phyloP scores from a whole-genome alignment of 768 basidiomycete genomes.

The Favolaschia claudopus region DNA sequence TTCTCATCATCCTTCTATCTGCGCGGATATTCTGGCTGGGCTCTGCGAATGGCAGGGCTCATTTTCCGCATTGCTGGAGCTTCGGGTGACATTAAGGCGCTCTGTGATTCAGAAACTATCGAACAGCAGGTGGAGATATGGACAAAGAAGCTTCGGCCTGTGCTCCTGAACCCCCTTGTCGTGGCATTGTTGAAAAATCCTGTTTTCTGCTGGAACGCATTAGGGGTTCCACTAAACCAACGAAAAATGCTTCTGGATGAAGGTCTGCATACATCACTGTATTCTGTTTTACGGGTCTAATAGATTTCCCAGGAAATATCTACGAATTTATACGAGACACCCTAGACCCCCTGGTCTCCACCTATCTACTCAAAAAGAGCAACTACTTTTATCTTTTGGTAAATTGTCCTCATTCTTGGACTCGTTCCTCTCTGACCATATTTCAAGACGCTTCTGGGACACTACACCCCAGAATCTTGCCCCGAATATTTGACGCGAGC shows the following conservation, averaged over 20 bases:
- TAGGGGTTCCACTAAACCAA: conserved; percentile 80
- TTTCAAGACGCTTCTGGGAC: conserved; percentile 54
- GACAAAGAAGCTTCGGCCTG: conserved; percentile 63
- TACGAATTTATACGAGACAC: conserved; percentile 63
- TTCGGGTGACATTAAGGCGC: conserved; percentile 56
- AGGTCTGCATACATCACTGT: conserved; percentile 33
- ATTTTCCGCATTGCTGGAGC: conserved; percentile 70
- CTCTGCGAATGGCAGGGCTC: conserved; percentile 65
- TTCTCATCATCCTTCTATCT: conserved; percentile 69
- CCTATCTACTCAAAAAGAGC: conserved; percentile 63
- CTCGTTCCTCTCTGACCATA: neutral
- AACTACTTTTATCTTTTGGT: conserved; percentile 73
- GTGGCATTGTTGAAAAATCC: conserved; percentile 61
- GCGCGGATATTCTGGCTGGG: conserved; percentile 72
- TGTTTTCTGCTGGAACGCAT: conserved; percentile 77
- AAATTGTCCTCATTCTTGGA: conserved; percentile 18
- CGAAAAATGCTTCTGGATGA: conserved; percentile 65
- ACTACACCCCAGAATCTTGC: conserved; percentile 64
- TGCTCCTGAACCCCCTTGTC: conserved; percentile 66
- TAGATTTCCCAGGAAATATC: conserved; percentile 28
- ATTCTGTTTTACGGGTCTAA: neutral
- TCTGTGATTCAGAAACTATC: conserved; percentile 63
- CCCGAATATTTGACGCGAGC: conserved; percentile 69
- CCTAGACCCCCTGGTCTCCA: conserved; percentile 54
- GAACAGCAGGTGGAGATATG: conserved; percentile 70